Evolutionary conservation across 78 protist genomes (phyloP).

Genomic region (Creolimax fragrantissima): DNA sequence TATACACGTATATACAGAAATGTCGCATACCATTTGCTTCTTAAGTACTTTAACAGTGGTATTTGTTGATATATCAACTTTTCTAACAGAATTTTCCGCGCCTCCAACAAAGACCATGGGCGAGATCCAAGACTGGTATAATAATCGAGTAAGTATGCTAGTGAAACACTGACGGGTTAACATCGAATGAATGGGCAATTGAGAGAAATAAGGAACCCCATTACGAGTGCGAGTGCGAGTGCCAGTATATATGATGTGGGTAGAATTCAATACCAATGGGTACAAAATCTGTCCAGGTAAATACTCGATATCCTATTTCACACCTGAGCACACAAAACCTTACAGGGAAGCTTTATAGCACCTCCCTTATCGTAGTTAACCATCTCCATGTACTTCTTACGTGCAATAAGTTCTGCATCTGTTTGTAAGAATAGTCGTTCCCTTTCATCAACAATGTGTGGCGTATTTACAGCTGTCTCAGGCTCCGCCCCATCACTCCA

Average conservation of each 20-base stretch:
- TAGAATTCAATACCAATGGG: too few relatives aligned
- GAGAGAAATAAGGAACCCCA: too few relatives aligned
- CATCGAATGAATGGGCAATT: too few relatives aligned
- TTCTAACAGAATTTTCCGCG: not conserved
- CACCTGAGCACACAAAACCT: not conserved
- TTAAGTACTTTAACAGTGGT: not conserved
- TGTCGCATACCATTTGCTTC: not conserved
- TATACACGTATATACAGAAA: too few relatives aligned
- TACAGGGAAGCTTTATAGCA: not conserved
- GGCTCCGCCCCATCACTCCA: not conserved
- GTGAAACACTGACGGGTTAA: too few relatives aligned
- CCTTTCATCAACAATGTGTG: not conserved
- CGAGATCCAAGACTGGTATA: not conserved
- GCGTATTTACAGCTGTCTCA: not conserved
- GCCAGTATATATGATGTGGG: too few relatives aligned
- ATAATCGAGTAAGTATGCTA: not conserved
- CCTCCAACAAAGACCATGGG: not conserved
- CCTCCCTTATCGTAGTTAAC: not conserved
- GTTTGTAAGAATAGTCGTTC: not conserved
- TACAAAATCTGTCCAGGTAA: too few relatives aligned
- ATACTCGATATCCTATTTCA: too few relatives aligned
- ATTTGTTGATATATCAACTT: not conserved
- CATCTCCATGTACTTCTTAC: not conserved
- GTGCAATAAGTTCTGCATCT: not conserved
- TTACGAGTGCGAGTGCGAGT: too few relatives aligned